Base-by-base conservation (phyloP, 768 basidiomycete species). In the Trametes coccinea region DNA sequence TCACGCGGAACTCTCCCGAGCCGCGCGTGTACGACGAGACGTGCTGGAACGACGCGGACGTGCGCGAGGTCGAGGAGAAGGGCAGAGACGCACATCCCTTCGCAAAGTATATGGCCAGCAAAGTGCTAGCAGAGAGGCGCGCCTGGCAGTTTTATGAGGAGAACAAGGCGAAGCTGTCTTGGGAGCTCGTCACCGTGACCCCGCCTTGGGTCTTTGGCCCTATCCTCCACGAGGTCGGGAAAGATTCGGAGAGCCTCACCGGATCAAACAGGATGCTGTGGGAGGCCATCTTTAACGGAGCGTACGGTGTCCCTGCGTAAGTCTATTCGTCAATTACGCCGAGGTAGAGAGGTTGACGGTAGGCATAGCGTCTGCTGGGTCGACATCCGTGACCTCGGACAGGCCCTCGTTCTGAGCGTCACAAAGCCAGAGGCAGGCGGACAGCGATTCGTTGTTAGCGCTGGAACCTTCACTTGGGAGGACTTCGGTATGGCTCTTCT, bases 1-100 rank as follows among this genome's bases (percentile, higher is more conserved):
- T 72, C 0, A 22, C 22, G 37, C 16, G 64, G 66, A 0, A 69
- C 76, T 2, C 67, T 66, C 22, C 1, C 66, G 33, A 40, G 1
- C 61, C 64, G 16, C 60, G 61, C 14, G 73, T 74, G 2, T 82
- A 80, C 64, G 75, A 72, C 31, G 85, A 88, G 67, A 65, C 67
- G 16, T 79, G 89, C 69, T 91, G 89, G 90, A 87, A 89, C 65
- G 70, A 82, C 13, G 73, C 72, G 53, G 74, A 81, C 3, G 67
- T 82, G 11, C 68, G 73, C 46, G 73, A 75, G 11, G 77, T 83
- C 17, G 75, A 81, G 59, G 75, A 82, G 60, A 74, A 82, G 49
- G 87, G 86, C 0, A 69, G 73, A 10, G 75, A 79, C 1, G 82
- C 82, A 0, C 61, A 71, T 1, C 60, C 62, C 0, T 59, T 71